Conservation (phyloP, 768 basidiomycete genomes). For the Phylloporus arenicola region DNA sequence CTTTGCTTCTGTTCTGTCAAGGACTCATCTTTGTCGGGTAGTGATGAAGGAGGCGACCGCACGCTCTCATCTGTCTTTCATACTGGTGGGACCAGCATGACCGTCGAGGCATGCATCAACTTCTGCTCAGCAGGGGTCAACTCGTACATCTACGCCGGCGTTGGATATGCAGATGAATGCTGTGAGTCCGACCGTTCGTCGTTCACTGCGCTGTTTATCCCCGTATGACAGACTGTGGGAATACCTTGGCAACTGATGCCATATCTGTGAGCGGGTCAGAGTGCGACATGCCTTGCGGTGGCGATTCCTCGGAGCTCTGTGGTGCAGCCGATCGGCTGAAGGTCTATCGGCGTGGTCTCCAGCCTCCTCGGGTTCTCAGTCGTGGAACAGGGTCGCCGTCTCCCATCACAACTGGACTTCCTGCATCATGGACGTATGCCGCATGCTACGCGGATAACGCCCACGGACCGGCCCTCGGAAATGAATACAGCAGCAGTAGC, state of each 20-base stretch:
- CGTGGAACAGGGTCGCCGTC: conserved; percentile 25
- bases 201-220: background rate
- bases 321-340: conserved; percentile 57
- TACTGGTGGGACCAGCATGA: conserved; percentile 50
- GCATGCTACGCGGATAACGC: conserved; percentile 72
- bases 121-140: conserved; percentile 33
- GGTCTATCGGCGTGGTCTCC: conserved; percentile 56
- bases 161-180: conserved; percentile 61
- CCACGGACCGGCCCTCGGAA: conserved; percentile 54
- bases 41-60: conserved; percentile 53
- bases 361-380: conserved; percentile 36
- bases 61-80: conserved; percentile 49
- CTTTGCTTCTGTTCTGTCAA: background rate
- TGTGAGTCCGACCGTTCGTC: conserved; percentile 36
- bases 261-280: conserved; percentile 43
- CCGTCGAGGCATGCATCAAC: conserved; percentile 46
- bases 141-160: conserved; percentile 58
- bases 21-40: conserved; percentile 18
- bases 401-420: conserved; percentile 49
- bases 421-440: conserved; percentile 51
- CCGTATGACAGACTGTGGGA: conserved; percentile 52
- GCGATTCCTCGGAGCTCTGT: conserved; percentile 52
- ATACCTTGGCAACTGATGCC: conserved; percentile 43
- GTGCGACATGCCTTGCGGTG: conserved; percentile 59
- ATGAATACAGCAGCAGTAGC: conserved; percentile 33